Evolutionary conservation across 2,329 filamentous ascomycete species (phyloP).

Genomic region (Rasamsonia emersonii): DNA sequence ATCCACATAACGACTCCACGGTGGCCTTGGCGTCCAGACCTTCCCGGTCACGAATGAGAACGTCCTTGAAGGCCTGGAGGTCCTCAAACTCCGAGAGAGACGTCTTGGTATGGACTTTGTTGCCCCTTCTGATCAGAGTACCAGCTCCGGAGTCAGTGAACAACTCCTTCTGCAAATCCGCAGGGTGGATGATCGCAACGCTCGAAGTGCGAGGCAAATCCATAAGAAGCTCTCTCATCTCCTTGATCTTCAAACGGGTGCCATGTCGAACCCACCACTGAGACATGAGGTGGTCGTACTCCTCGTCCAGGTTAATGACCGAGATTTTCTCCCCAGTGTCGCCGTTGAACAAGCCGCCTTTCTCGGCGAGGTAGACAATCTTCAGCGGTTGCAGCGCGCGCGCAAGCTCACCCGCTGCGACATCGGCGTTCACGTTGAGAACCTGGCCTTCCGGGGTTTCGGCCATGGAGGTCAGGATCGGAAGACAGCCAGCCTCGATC

Average conservation of each 20-base stretch:
- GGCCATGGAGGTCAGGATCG: constrained; percentile 92
- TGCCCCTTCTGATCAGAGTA: constrained; percentile 83
- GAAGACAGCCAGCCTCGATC: constrained; percentile 83
- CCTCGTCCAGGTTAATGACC: constrained; percentile 92
- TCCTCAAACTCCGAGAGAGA: constrained; percentile 68
- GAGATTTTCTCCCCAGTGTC: constrained; percentile 94
- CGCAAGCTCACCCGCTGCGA: constrained; percentile 87
- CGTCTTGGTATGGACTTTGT: constrained; percentile 70
- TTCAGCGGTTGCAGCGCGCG: constrained; percentile 85
- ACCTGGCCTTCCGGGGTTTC: constrained; percentile 87
- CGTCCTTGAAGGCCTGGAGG: constrained; percentile 66
- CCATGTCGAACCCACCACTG: constrained; percentile 94
- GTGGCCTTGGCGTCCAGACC: constrained; percentile 73
- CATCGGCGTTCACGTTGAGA: constrained; percentile 95
- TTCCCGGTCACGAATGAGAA: constrained; percentile 72
- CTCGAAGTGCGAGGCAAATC: constrained; percentile 84
- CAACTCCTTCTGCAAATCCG: constrained; percentile 89
- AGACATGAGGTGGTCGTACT: constrained; percentile 85
- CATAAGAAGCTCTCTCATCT: constrained; percentile 89
- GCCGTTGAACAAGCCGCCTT: constrained; percentile 90
- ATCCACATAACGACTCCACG: constrained; percentile 78
- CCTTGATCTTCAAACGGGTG: constrained; percentile 91
- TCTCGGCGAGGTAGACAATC: constrained; percentile 97
- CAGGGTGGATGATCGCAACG: constrained; percentile 95
- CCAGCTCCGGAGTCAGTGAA: constrained; percentile 95